These are phyloP conservation scores for Suillus occidentalis DNA, from an alignment of 768 basidiomycete genomes.

Conservation along the genomic window DNA sequence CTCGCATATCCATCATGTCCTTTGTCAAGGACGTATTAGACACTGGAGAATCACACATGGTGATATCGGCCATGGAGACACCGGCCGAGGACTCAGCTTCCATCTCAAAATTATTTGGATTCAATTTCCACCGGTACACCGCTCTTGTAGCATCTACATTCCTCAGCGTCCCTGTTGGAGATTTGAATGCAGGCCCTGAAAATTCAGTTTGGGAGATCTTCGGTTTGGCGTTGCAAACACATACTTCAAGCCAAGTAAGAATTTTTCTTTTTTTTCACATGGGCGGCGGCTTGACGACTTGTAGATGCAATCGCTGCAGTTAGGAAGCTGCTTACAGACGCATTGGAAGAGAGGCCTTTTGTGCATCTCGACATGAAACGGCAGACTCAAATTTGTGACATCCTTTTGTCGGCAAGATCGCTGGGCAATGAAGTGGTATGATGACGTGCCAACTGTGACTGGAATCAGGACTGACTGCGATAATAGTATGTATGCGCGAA, in stretches of 20 bases:
- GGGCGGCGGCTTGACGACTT: conserved; percentile 5
- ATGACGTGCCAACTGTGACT: not conserved
- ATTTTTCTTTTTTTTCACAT: not conserved
- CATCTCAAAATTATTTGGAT: conserved; percentile 36
- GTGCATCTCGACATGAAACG: conserved; percentile 48
- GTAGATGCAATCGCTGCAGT: conserved; percentile 42
- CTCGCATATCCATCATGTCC: conserved; percentile 55
- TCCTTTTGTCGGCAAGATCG: conserved; percentile 54
- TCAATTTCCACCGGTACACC: conserved; percentile 35
- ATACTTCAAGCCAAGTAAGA: conserved; percentile 49
- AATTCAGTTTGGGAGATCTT: conserved; percentile 52
- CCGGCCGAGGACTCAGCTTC: conserved; percentile 29
- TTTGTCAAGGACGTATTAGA: conserved; percentile 43
- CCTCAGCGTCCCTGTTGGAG: conserved; percentile 44
- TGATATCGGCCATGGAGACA: conserved; percentile 57
- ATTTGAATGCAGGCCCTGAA: conserved; percentile 45
- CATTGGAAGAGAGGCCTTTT: conserved; percentile 61
- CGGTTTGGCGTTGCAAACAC: conserved; percentile 39
- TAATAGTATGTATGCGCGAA: conserved; percentile 48
- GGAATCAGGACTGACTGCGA: conserved; percentile 1
- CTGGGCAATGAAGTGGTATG: conserved; percentile 51
- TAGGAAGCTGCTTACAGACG: conserved; percentile 41
- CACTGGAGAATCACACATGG: conserved; percentile 46
- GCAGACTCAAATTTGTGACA: conserved; percentile 53
- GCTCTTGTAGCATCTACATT: conserved; percentile 47